Evolutionary conservation across 768 basidiomycete species (phyloP), one percentile per base, ranked within the genome.

Genomic region (Nevesoporus exiguus): DNA sequence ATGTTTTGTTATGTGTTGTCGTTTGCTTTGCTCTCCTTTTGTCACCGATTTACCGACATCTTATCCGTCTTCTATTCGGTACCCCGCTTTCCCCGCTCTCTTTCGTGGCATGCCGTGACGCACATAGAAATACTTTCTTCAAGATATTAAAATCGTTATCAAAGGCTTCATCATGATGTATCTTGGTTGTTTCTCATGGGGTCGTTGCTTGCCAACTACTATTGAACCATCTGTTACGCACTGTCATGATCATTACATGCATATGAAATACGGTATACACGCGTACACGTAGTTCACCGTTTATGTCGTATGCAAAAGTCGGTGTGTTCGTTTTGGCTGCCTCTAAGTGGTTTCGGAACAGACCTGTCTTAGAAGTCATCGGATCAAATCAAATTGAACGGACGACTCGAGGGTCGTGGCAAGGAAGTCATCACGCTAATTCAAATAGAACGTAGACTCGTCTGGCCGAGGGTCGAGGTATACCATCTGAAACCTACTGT

Each of bases 1-100:
- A 64, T 67, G 62, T 29, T 60, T 54, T 33, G 56, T 57, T 52
- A 66, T 70, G 62, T 57, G 60, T 47, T 67, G 51, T 69, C 21
- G 42, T 46, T 61, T 37, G 58, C 55, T 65, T 56, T 63, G 5
- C 29, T 37, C 45, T 42, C 40, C 34, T 41, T 47, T 49, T 47
- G 36, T 49, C 48, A 39, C 48, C 29, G 46, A 48, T 14, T 59
- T 47, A 46, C 44, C 19, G 43, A 44, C 65, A 54, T 65, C 58
- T 69, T 69, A 67, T 71, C 66, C 50, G 55, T 69, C 69, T 69
- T 57, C 63, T 69, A 69, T 69, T 67, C 56, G 60, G 56, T 57
- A 41, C 15, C 19, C 19, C 21, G 39, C 44, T 31, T 46, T 36
- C 24, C 22, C 47, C 33, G 15, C 54, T 45, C 51, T 55, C 31